phyloP scores from a whole-genome alignment of 2,329 filamentous ascomycete genomes.

The Pyrenophora graminea region DNA sequence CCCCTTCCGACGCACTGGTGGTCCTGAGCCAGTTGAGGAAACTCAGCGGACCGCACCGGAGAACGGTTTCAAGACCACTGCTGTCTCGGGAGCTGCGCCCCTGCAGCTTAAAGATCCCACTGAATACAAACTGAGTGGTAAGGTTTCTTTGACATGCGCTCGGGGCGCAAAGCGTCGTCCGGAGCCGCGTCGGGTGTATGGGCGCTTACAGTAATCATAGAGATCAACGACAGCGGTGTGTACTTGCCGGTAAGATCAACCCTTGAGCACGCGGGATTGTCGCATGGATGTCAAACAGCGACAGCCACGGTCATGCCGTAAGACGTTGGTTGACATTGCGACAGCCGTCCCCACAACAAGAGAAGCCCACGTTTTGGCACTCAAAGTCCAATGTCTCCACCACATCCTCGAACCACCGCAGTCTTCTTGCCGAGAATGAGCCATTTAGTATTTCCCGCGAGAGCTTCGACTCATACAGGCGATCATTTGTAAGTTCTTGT shows the following conservation, averaged over 20 bases:
- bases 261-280: neutral
- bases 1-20: slow-evolving; percentile 46
- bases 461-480: slow-evolving; percentile 94
- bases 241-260: slow-evolving; percentile 77
- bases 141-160: slow-evolving; percentile 22
- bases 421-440: slow-evolving; percentile 79
- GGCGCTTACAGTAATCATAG: slow-evolving; percentile 55
- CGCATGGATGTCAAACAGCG: slow-evolving; percentile 4
- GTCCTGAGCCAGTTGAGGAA: slow-evolving; percentile 40
- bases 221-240: slow-evolving; percentile 93
- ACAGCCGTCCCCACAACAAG: slow-evolving; percentile 78
- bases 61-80: slow-evolving; percentile 38
- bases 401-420: slow-evolving; percentile 62
- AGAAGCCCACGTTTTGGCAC: slow-evolving; percentile 81
- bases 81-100: slow-evolving; percentile 45
- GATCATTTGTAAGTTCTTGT: slow-evolving; percentile 79
- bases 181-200: slow-evolving; percentile 7
- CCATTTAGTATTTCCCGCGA: slow-evolving; percentile 94
- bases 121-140: slow-evolving; percentile 60
- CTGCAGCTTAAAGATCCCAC: slow-evolving; percentile 51
- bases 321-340: slow-evolving; percentile 27
- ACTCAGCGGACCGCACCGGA: slow-evolving; percentile 38
- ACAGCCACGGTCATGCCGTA: neutral
- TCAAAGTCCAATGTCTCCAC: slow-evolving; percentile 54
- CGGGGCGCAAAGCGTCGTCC: slow-evolving; percentile 7